phyloP scores from a whole-genome alignment of 2,329 filamentous ascomycete species.

The Plenodomus tracheiphilus region DNA sequence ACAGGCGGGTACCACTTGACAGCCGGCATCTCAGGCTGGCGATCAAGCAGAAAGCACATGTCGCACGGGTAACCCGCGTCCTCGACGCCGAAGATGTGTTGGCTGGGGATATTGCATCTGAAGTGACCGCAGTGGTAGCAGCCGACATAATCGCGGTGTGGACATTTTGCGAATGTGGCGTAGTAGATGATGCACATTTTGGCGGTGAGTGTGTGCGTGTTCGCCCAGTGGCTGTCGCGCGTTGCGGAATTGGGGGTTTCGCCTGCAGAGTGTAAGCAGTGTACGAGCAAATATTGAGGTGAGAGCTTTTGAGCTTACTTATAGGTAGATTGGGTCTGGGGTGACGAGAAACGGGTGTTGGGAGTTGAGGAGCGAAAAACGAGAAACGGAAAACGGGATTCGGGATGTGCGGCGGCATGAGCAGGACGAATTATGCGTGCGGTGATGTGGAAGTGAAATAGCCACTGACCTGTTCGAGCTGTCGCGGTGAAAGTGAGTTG shows the following conservation, averaged over 20 bases:
- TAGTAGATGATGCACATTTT: constrained; percentile 16
- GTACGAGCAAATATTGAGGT: no score
- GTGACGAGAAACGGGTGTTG: background rate
- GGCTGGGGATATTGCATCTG: background rate
- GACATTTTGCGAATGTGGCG: constrained; percentile 5
- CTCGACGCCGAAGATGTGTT: constrained; percentile 6
- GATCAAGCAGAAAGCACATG: background rate
- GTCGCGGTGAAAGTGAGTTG: background rate
- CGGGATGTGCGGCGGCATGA: background rate
- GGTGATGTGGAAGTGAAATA: background rate
- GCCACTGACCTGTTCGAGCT: background rate
- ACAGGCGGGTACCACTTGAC: background rate
- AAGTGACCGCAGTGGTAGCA: constrained; percentile 2
- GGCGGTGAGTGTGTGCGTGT: background rate
- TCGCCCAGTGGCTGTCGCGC: no score
- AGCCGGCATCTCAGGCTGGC: background rate
- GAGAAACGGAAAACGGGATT: background rate
- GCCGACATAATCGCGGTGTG: constrained; percentile 6
- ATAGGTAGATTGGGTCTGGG: background rate
- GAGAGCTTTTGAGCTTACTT: background rate
- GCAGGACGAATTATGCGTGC: background rate
- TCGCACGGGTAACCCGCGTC: background rate
- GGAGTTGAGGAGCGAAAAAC: background rate
- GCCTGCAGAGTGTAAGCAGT: background rate
- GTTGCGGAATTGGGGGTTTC: no score